Percentiles rank a stretch among this genome's conserved stretches.
phyloP scores from a whole-genome alignment of 2,329 filamentous ascomycete genomes.

The Trichoderma brevicompactum region DNA sequence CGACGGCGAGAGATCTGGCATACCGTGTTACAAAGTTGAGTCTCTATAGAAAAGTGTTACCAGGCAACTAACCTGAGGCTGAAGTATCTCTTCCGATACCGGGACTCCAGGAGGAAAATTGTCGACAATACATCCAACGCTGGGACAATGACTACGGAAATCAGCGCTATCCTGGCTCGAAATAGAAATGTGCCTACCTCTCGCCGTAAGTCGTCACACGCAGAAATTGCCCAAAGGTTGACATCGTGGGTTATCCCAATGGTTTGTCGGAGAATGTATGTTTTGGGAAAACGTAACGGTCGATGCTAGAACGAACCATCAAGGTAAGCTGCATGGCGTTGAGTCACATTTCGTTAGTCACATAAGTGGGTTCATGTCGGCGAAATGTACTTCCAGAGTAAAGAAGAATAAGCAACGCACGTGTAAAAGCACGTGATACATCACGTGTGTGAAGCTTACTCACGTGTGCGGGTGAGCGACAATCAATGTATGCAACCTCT shows the following conservation, averaged over 20 bases:
- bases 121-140: neutral
- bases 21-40: neutral
- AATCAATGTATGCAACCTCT: too few species aligned
- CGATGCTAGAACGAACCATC: neutral
- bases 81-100: neutral
- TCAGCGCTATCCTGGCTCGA: conserved; percentile 1
- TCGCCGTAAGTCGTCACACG: neutral
- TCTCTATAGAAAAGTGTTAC: too few species aligned
- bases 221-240: neutral
- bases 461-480: too few species aligned
- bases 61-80: conserved; percentile 2
- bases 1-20: neutral
- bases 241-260: neutral
- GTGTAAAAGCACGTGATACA: too few species aligned
- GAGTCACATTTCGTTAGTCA: neutral
- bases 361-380: neutral
- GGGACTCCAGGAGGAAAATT: neutral
- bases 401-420: too few species aligned
- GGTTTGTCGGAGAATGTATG: neutral
- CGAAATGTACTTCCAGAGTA: too few species aligned
- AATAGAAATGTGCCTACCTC: neutral
- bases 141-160: neutral
- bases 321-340: neutral
- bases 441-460: too few species aligned
- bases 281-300: neutral